A percentile compares a stretch with the other conserved stretches of the same genome.
Conservation (phyloP, 495 filamentous ascomycete species). For the Aspergillus taichungensis region DNA sequence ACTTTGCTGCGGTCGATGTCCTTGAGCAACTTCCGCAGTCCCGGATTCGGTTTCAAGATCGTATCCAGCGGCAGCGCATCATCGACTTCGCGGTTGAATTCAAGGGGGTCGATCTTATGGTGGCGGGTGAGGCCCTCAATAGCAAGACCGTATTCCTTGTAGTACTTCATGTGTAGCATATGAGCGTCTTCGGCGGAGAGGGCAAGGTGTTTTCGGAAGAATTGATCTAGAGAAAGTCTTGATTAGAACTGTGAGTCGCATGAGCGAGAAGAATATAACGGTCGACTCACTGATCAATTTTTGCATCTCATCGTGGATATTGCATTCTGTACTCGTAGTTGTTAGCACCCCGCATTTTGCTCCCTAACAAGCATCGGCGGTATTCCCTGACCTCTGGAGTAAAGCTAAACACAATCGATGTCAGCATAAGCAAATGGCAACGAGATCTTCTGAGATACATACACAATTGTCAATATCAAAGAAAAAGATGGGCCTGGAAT, state of each 20-base stretch:
- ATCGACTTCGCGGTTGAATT: conserved; percentile 91
- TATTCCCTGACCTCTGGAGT: conserved; percentile 36
- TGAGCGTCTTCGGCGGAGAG: conserved; percentile 66
- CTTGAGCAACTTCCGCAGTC: conserved; percentile 64
- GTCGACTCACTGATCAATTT: conserved; percentile 48
- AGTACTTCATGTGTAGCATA: conserved; percentile 81
- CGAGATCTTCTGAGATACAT: conserved; percentile 23
- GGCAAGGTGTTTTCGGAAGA: conserved; percentile 71
- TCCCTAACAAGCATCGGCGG: neutral
- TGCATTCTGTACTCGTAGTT: conserved; percentile 38
- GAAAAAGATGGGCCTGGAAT: conserved; percentile 59
- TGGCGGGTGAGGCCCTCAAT: conserved; percentile 89
- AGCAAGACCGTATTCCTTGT: conserved; percentile 91
- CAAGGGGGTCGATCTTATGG: conserved; percentile 91
- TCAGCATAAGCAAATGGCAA: neutral
- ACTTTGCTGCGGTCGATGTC: conserved; percentile 75
- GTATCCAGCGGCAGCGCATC: conserved; percentile 85
- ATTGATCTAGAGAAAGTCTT: conserved; percentile 45
- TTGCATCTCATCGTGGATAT: conserved; percentile 68
- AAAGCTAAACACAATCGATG: conserved; percentile 33
- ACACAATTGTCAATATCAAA: conserved; percentile 98
- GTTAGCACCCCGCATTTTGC: conserved; percentile 1
- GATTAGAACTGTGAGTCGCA: neutral
- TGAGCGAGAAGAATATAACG: neutral
- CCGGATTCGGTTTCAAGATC: conserved; percentile 67